Base-by-base conservation (phyloP, 2,329 filamentous ascomycete species). In the Lasiodiplodia sp. region DNA sequence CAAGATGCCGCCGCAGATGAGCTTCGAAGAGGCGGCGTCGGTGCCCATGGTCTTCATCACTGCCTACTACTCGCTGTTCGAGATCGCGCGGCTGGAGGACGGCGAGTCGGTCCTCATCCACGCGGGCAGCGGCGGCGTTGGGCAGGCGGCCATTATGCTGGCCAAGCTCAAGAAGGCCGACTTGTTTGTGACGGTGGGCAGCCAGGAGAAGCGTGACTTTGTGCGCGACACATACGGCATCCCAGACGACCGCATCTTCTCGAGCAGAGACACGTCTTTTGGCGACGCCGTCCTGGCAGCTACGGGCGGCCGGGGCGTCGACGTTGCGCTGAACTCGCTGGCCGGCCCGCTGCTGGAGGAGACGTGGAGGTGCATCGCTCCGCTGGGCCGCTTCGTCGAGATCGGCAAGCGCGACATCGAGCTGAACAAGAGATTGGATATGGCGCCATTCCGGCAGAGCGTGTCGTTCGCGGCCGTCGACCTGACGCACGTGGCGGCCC, bases 251-350 rank as follows among this genome's bases (percentile, higher is more conserved):
- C 74, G 75, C 57, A 79, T 80, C 67, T 77, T 80, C 69, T 70
- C 67, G 66, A 73, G 69, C 62, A 66, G 75, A 25, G 73, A 77
- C 51, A 62, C 68, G 0, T 70, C 69, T 11, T 80, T 81, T 57
- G 72, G 60, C 1, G 64, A 64, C 10, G 75, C 64, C 5, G 67
- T 80, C 2, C 47, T 69, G 47, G 51, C 68, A 4, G 49, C 67
- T 31, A 80, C 79, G 0, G 66, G 71, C 0, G 71, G 70, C 23
- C 51, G 70, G 2, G 79, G 79, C n/a, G 77, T 80, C 2, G 77
- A 81, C 68, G 74, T 80, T 2, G 72, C 79, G 14, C 68, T 80
- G 47, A 81, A 80, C 68, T 72, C 73, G 8, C 68, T 73, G 8
- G 57, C 70, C 5, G 78, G 78, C 2, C 68, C 75, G 25, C 47